phyloP scores from a whole-genome alignment of 176 grass and related monocot species.

The Triticum timopheevii region DNA sequence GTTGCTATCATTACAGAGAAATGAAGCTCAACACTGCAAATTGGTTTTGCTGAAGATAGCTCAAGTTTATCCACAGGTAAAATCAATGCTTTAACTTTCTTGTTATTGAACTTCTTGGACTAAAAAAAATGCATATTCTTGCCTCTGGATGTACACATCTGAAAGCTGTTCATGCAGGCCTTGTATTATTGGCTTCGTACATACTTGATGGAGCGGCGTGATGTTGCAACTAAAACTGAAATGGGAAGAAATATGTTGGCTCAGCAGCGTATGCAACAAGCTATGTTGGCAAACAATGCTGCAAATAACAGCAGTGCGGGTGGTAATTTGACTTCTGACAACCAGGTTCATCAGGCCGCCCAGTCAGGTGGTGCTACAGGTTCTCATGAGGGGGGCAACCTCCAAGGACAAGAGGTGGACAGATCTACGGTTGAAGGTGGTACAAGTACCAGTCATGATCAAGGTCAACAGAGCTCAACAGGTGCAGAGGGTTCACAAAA shows the following conservation, averaged over 20 bases:
- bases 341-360: conserved; percentile 54
- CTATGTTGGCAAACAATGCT: conserved; percentile 67
- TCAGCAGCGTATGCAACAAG: conserved; percentile 94
- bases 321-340: conserved; percentile 63
- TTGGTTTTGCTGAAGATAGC: conserved; percentile 97
- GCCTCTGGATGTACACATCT: conserved; percentile 15
- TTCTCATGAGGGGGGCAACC: conserved; percentile 75
- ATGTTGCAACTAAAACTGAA: conserved; percentile 96
- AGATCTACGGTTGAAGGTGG: conserved; percentile 65
- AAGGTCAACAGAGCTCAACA: conserved; percentile 61
- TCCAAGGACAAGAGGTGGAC: conserved; percentile 73
- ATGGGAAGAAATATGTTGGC: conserved; percentile 76
- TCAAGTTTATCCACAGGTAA: conserved; percentile 97
- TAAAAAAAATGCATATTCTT: conserved; percentile 22
- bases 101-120: conserved; percentile 14
- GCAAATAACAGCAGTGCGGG: conserved; percentile 48
- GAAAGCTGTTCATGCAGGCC: conserved; percentile 54
- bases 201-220: conserved; percentile 96
- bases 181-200: conserved; percentile 99
- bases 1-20: conserved; percentile 87
- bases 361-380: conserved; percentile 54
- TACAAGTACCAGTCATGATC: conserved; percentile 59
- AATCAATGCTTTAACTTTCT: neutral
- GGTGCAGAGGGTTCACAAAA: conserved; percentile 55
- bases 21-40: conserved; percentile 93